These are phyloP conservation scores for Arthonia radiata DNA, from an alignment of 495 filamentous ascomycete genomes.

Conservation along the genomic window DNA sequence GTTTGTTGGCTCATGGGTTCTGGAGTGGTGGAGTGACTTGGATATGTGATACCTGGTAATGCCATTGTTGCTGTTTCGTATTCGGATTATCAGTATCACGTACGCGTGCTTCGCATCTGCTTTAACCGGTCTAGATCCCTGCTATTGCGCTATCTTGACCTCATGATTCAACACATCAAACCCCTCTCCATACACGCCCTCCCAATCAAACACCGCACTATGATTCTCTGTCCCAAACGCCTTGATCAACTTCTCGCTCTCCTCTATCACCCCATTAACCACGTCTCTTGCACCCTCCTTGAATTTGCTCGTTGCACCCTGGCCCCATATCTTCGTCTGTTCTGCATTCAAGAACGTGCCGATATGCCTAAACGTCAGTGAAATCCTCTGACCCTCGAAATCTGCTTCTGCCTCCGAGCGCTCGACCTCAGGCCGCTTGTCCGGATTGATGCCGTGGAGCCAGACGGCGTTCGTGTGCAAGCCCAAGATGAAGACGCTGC, in stretches of 20 bases:
- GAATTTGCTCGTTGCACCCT: conserved; percentile 54
- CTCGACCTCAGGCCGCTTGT: conserved; percentile 43
- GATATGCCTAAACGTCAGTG: conserved; percentile 77
- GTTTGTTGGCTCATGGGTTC: too few relatives aligned
- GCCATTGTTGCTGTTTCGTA: too few relatives aligned
- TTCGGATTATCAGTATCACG: too few relatives aligned
- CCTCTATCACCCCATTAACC: conserved; percentile 37
- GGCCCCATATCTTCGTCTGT: conserved; percentile 58
- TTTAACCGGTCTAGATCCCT: too few relatives aligned
- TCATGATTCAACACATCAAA: conserved; percentile 84
- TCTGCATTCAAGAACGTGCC: conserved; percentile 51
- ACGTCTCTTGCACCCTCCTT: conserved; percentile 30
- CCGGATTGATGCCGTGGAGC: conserved; percentile 72
- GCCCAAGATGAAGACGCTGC: conserved; percentile 67
- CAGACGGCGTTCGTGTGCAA: conserved; percentile 59
- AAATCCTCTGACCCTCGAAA: conserved; percentile 55
- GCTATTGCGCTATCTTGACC: too few relatives aligned
- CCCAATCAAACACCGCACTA: conserved; percentile 49
- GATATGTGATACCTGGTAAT: too few relatives aligned
- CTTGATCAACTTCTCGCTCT: conserved; percentile 42
- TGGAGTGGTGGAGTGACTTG: too few relatives aligned
- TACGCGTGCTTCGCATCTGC: too few relatives aligned
- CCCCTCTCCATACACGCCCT: conserved; percentile 46
- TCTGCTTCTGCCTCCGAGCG: conserved; percentile 47
- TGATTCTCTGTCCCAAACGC: conserved; percentile 79